These are phyloP conservation scores for Clonostachys sp. DNA, from an alignment of 2,329 filamentous ascomycete species.

Conservation along the genomic window DNA sequence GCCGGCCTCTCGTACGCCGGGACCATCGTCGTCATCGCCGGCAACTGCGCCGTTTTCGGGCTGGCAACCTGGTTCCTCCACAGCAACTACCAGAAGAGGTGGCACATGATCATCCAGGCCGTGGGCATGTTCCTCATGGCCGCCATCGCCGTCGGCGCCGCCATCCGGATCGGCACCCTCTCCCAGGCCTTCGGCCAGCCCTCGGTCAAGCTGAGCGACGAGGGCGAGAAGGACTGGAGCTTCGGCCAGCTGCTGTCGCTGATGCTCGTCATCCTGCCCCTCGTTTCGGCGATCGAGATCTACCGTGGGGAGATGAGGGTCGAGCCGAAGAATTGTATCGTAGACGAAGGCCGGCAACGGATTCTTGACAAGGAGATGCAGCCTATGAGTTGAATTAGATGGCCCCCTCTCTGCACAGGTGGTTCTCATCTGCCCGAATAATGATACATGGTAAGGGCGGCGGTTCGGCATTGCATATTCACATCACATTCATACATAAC, in stretches of 20 bases:
- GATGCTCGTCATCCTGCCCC: constrained; percentile 52
- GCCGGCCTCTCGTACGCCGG: constrained; percentile 46
- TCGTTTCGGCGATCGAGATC: constrained; percentile 57
- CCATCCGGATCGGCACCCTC: constrained; percentile 49
- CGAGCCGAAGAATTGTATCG: constrained; percentile 21
- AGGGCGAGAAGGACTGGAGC: constrained; percentile 53
- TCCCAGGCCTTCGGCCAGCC: constrained; percentile 57
- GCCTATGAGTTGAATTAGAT: too few relatives aligned
- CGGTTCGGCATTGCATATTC: too few relatives aligned
- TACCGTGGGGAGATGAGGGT: constrained; percentile 42
- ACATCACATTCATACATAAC: too few relatives aligned
- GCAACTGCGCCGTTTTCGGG: constrained; percentile 53
- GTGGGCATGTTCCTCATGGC: constrained; percentile 49
- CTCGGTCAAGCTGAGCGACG: constrained; percentile 42
- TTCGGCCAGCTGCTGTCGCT: constrained; percentile 60
- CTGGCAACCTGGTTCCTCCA: constrained; percentile 63
- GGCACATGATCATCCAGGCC: constrained; percentile 49
- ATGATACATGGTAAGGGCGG: too few relatives aligned
- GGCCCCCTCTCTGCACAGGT: too few relatives aligned
- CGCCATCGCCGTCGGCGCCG: constrained; percentile 54
- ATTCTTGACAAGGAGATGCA: constrained; percentile 1
- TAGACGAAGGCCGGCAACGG: constrained; percentile 22
- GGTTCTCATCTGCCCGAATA: too few relatives aligned
- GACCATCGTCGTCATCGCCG: constrained; percentile 57
- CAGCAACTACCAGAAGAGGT: constrained; percentile 39